A percentile compares a stretch with the other conserved stretches of the same genome.
phyloP scores from a whole-genome alignment of 139 green algal species.

The Pseudopediastrum boryanum region DNA sequence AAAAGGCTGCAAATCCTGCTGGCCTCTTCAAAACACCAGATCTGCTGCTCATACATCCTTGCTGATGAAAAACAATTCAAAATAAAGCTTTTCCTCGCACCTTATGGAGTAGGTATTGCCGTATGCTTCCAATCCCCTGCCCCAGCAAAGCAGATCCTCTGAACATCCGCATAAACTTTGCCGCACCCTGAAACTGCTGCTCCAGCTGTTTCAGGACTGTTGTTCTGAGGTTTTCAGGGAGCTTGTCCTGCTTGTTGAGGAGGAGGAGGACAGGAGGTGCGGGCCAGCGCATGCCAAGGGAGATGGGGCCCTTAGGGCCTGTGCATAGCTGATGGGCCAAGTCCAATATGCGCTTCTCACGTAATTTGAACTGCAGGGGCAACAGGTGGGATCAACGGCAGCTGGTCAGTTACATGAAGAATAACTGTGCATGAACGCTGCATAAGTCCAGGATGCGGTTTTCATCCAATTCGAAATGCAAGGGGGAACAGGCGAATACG shows the following conservation, averaged over 20 bases:
- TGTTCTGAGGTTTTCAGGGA: constrained; percentile 1
- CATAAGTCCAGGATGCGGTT: background rate
- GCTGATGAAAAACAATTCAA: background rate
- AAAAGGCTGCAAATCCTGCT: background rate
- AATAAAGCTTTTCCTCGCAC: constrained; percentile 16
- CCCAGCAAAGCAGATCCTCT: constrained; percentile 29
- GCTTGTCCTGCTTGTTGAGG: constrained; percentile 45
- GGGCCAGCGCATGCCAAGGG: background rate
- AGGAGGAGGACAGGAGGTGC: constrained; percentile 9
- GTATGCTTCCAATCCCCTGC: constrained; percentile 12
- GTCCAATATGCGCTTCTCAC: constrained; percentile 9
- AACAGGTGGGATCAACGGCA: constrained; percentile 2
- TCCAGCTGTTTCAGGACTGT: constrained; percentile 23
- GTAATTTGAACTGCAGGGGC: constrained; percentile 21
- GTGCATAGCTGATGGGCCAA: constrained; percentile 4
- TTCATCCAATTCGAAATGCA: too few relatives aligned
- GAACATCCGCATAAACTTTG: constrained; percentile 24
- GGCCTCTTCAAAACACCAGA: background rate
- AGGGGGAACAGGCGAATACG: too few relatives aligned
- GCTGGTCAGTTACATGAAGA: background rate
- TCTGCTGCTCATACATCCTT: background rate
- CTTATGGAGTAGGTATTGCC: constrained; percentile 20
- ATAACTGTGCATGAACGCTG: background rate
- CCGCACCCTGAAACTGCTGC: constrained; percentile 11
- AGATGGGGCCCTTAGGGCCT: background rate